Evolutionary conservation across 1,284 basidiomycete genomes (phyloP).

Genomic region (Trichosporon sp.): DNA sequence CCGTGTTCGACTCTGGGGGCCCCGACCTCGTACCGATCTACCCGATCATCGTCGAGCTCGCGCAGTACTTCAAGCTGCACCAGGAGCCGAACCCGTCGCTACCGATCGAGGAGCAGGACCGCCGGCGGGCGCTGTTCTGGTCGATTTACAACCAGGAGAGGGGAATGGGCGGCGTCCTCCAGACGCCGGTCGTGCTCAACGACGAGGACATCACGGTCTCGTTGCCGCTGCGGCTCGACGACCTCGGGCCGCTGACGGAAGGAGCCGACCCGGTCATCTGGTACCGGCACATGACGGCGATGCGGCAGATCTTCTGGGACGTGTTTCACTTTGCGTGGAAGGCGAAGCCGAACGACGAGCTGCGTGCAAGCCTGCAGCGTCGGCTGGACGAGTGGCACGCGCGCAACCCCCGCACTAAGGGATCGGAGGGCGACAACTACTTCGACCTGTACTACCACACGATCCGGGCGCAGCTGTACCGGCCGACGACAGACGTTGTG

Average conservation of each 20-base stretch:
- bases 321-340: not conserved
- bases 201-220: conserved; percentile 6
- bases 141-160: conserved; percentile 3
- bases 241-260: not conserved
- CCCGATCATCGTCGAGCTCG: not conserved
- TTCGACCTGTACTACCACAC: conserved; percentile 17
- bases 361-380: not conserved
- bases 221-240: conserved; percentile 6
- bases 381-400: conserved; percentile 14
- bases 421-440: not conserved
- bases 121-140: conserved; percentile 12
- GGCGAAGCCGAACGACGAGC: not conserved
- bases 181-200: not conserved
- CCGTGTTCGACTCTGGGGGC: conserved; percentile 12
- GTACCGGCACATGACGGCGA: conserved; percentile 2
- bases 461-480: conserved; percentile 7
- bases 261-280: conserved; percentile 6
- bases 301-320: conserved; percentile 10
- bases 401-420: not conserved
- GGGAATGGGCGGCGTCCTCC: not conserved
- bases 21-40: conserved; percentile 1
- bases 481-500: not conserved
- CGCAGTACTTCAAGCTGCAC: not conserved
- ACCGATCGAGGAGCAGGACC: conserved; percentile 4
- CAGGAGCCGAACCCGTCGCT: conserved; percentile 2